These are phyloP conservation scores for Saccharomyces hybrid DNA, from an alignment of 1,139 yeast genomes.

Conservation along the genomic window DNA sequence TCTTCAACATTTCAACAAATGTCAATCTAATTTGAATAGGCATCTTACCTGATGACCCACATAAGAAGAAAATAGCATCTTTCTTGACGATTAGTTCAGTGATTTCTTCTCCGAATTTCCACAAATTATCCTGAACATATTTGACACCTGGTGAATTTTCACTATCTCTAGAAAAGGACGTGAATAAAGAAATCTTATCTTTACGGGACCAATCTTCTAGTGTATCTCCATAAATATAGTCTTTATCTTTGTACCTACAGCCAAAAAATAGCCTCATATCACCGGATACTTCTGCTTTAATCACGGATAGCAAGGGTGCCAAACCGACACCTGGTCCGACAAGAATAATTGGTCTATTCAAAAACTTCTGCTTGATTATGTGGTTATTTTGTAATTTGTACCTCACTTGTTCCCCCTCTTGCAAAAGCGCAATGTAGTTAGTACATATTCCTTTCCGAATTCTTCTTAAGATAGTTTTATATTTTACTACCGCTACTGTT, in stretches of 20 bases:
- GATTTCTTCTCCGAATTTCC: constrained; percentile 41
- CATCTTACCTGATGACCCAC: constrained; percentile 95
- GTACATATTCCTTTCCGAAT: constrained; percentile 81
- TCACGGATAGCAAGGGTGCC: constrained; percentile 74
- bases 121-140: constrained; percentile 70
- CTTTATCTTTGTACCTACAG: constrained; percentile 58
- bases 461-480: constrained; percentile 70
- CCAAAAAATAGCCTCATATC: constrained; percentile 60
- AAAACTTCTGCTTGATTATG: constrained; percentile 26
- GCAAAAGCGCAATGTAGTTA: constrained; percentile 54
- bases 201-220: constrained; percentile 40
- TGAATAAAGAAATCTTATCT: constrained; percentile 38
- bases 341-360: constrained; percentile 52
- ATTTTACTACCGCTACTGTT: constrained; percentile 78
- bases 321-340: constrained; percentile 90
- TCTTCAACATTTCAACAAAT: constrained; percentile 49
- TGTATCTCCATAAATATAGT: constrained; percentile 53
- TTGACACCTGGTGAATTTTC: constrained; percentile 36
- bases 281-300: constrained; percentile 29
- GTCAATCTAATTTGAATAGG: constrained; percentile 84
- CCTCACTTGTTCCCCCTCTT: constrained; percentile 42
- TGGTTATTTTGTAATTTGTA: constrained; percentile 49
- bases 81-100: constrained; percentile 47
- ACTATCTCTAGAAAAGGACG: constrained; percentile 59
- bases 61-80: constrained; percentile 59